Evolutionary conservation across 2,329 filamentous ascomycete species (phyloP).

Genomic region (Sporothrix brasiliensis): DNA sequence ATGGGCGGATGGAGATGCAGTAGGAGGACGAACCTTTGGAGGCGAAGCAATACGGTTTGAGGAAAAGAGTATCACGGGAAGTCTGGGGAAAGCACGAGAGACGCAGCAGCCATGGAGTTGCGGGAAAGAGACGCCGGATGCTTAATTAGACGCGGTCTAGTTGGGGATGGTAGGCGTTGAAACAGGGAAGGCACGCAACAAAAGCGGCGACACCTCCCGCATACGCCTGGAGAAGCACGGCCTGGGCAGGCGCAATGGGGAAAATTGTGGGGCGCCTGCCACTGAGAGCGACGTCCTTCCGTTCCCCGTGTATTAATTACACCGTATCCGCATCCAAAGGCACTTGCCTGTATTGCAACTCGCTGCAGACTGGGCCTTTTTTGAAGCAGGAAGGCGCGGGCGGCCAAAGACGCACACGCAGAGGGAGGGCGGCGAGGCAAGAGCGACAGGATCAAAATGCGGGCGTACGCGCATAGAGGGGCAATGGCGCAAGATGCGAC

Average conservation of each 20-base stretch:
- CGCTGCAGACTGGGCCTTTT: neutral
- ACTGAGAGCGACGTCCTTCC: neutral
- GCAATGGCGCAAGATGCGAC: conserved; percentile 14
- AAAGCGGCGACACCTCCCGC: conserved; percentile 1
- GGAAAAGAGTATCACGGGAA: conserved; percentile 6
- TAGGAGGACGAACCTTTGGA: conserved; percentile 8
- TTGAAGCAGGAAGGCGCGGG: neutral
- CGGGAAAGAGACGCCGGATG: conserved; percentile 10
- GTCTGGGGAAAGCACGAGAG: neutral
- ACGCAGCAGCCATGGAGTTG: neutral
- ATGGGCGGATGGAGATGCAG: conserved; percentile 10
- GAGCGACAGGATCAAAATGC: neutral
- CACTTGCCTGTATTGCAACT: neutral
- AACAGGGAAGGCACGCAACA: conserved; percentile 20
- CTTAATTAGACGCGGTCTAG: conserved; percentile 23
- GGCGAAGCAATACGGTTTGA: conserved; percentile 5
- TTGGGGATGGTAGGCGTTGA: conserved; percentile 1
- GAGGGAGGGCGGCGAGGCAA: neutral
- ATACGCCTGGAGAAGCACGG: conserved; percentile 27
- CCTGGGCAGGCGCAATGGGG: conserved; percentile 12
- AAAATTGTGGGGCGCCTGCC: conserved; percentile 27
- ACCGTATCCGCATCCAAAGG: neutral
- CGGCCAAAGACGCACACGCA: neutral
- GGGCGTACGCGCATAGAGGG: conserved; percentile 4
- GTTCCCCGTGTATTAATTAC: neutral